These are phyloP conservation scores for Penicillium dipodomyicola DNA, from an alignment of 495 filamentous ascomycete species.

Conservation along the genomic window DNA sequence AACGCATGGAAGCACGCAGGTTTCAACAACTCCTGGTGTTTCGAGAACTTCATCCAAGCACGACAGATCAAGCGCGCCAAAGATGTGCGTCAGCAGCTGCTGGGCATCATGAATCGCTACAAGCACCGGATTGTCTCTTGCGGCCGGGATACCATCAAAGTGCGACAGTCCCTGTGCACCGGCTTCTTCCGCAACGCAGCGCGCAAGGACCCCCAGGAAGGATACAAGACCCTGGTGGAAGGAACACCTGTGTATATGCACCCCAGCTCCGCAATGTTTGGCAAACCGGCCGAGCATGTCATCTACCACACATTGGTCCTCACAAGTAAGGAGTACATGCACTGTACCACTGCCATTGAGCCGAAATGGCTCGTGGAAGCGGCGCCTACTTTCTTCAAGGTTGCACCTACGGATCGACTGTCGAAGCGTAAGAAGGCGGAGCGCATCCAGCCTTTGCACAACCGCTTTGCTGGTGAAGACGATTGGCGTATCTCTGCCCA, in stretches of 20 bases:
- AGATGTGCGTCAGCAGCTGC: constrained; percentile 87
- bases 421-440: constrained; percentile 93
- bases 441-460: constrained; percentile 91
- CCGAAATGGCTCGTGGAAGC: constrained; percentile 90
- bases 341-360: constrained; percentile 84
- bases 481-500: constrained; percentile 93
- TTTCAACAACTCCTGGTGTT: constrained; percentile 87
- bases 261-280: constrained; percentile 85
- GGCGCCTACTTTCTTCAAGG: constrained; percentile 97
- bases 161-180: constrained; percentile 86
- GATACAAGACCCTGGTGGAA: constrained; percentile 95
- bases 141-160: constrained; percentile 79
- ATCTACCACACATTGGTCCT: constrained; percentile 87
- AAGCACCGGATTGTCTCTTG: constrained; percentile 76
- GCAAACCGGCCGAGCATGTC: constrained; percentile 93
- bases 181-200: constrained; percentile 96
- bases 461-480: constrained; percentile 84
- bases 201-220: constrained; percentile 92
- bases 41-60: constrained; percentile 96
- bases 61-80: constrained; percentile 81
- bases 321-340: constrained; percentile 98
- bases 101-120: constrained; percentile 90
- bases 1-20: constrained; percentile 85
- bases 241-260: constrained; percentile 94
- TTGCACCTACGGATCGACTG: constrained; percentile 82